Conservation (phyloP, 1,284 basidiomycete genomes). For the Pterulicium gracile region DNA sequence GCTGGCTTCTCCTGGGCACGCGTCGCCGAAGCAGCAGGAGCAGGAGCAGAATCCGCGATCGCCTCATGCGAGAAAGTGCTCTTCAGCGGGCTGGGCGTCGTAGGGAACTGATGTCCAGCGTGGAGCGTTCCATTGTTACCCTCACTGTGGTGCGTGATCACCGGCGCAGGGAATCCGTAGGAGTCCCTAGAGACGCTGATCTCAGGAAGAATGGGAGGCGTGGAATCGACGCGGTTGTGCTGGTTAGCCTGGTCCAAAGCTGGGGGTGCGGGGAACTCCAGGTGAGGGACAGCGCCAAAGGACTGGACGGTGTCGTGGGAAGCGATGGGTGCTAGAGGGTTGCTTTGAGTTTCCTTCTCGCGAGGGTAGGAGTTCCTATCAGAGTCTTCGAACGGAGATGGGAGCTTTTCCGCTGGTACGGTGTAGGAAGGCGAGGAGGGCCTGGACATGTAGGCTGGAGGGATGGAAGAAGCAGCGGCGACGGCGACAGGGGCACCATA, state of each 20-base stretch:
- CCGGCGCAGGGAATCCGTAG: constrained; percentile 22
- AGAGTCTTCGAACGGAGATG: constrained; percentile 24
- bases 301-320: constrained; percentile 7
- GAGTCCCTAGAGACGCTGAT: constrained; percentile 25
- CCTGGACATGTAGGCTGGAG: constrained; percentile 11
- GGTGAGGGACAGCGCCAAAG: constrained; percentile 13
- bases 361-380: no score
- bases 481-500: constrained; percentile 10
- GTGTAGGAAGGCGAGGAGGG: constrained; percentile 8
- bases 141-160: no score
- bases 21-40: background rate
- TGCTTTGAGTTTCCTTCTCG: no score
- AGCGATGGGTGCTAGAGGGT: constrained; percentile 10
- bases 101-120: constrained; percentile 13
- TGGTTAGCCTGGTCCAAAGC: constrained; percentile 23
- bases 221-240: constrained; percentile 33
- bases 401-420: constrained; percentile 5
- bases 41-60: background rate
- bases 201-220: constrained; percentile 44
- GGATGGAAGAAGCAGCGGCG: constrained; percentile 16
- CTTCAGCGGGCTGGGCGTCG: constrained; percentile 14
- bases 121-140: no score
- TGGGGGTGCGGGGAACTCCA: constrained; percentile 31
- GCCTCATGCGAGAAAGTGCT: constrained; percentile 11
- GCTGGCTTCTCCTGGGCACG: background rate